Conservation (phyloP, 371 early-diverging fungal species). For the Mucor saturninus region DNA sequence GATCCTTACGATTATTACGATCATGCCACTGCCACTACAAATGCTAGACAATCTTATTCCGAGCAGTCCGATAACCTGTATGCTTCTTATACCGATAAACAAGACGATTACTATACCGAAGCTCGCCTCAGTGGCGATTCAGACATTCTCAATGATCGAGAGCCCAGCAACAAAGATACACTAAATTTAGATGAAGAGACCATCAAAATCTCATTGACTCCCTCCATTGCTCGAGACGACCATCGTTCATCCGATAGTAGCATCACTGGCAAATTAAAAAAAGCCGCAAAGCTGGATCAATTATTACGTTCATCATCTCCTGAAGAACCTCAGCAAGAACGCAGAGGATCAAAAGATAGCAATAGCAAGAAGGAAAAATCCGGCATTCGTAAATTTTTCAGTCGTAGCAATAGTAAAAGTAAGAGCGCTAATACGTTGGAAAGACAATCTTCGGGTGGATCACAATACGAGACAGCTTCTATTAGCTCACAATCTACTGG, state of each 20-base stretch:
- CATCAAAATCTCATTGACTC: conserved; percentile 54
- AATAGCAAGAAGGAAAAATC: conserved; percentile 42
- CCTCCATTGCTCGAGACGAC: conserved; percentile 45
- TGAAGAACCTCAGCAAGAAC: conserved; percentile 10
- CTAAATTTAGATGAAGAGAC: conserved; percentile 44
- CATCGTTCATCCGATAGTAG: conserved; percentile 17
- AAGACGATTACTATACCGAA: conserved; percentile 4
- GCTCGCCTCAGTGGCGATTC: conserved; percentile 18
- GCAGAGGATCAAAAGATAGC: conserved; percentile 8
- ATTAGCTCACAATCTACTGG: conserved; percentile 45
- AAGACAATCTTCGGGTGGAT: conserved; percentile 13
- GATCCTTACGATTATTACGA: conserved; percentile 37
- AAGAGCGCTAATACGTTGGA: conserved; percentile 28
- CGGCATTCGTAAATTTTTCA: conserved; percentile 50
- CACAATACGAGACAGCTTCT: conserved; percentile 39
- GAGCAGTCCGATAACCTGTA: conserved; percentile 11
- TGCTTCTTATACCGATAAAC: not conserved
- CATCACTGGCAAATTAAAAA: conserved; percentile 36
- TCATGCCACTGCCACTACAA: conserved; percentile 2
- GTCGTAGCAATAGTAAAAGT: conserved; percentile 35
- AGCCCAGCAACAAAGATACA: conserved; percentile 4
- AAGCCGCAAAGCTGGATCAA: conserved; percentile 32
- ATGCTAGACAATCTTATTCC: not conserved
- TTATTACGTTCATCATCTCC: conserved; percentile 12
- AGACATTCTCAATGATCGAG: conserved; percentile 24